Percentiles rank a stretch among this genome's conserved stretches.
phyloP scores from a whole-genome alignment of 2,329 filamentous ascomycete genomes.

The Setomelanomma holmii region DNA sequence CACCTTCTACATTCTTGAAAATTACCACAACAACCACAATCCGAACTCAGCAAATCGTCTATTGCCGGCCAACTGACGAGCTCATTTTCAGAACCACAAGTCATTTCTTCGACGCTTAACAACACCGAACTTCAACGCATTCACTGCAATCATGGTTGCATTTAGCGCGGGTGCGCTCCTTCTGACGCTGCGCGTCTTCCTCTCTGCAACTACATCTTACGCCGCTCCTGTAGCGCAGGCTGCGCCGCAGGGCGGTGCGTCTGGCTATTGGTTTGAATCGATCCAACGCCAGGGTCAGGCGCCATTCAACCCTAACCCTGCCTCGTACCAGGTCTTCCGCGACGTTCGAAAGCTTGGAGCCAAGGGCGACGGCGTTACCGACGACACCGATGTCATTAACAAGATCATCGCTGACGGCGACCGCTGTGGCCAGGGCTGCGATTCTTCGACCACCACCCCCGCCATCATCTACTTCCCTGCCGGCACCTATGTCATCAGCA shows the following conservation, averaged over 20 bases:
- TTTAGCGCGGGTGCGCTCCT: slow-evolving; percentile 47
- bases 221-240: slow-evolving; percentile 39
- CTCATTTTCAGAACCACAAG: slow-evolving; percentile 26
- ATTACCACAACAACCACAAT: slow-evolving; percentile 14
- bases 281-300: slow-evolving; percentile 73
- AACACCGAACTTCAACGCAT: slow-evolving; percentile 22
- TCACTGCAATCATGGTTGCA: slow-evolving; percentile 46
- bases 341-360: slow-evolving; percentile 56
- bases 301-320: slow-evolving; percentile 64
- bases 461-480: slow-evolving; percentile 91
- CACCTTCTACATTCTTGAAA: slow-evolving; percentile 13
- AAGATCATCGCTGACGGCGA: slow-evolving; percentile 76
- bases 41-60: slow-evolving; percentile 26
- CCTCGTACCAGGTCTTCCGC: slow-evolving; percentile 67
- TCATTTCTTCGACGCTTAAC: slow-evolving; percentile 21
- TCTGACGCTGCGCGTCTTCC: slow-evolving; percentile 46
- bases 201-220: slow-evolving; percentile 37
- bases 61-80: slow-evolving; percentile 40
- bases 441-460: slow-evolving; percentile 82
- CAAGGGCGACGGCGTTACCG: slow-evolving; percentile 69
- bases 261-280: slow-evolving; percentile 72
- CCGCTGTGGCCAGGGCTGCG: slow-evolving; percentile 81
- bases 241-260: slow-evolving; percentile 30
- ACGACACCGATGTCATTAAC: slow-evolving; percentile 92
- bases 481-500: slow-evolving; percentile 82